phyloP scores from a whole-genome alignment of 768 basidiomycete genomes.

The Boletus rubropictus region DNA sequence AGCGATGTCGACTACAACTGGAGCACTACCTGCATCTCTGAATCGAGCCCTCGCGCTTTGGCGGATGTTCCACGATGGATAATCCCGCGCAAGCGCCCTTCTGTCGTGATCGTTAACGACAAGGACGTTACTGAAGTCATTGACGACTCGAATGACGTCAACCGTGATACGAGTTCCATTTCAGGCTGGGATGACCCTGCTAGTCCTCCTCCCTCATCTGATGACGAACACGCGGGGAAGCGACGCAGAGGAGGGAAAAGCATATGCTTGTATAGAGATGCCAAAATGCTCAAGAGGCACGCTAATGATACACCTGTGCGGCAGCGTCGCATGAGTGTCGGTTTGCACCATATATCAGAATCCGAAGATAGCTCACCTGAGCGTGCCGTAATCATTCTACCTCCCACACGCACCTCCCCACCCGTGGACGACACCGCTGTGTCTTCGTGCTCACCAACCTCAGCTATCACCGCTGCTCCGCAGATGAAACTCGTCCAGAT shows the following conservation, averaged over 20 bases:
- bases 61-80: constrained; percentile 13
- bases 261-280: background rate
- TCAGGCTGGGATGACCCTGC: background rate
- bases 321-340: background rate
- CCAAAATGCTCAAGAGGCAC: constrained; percentile 14
- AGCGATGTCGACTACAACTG: constrained; percentile 14
- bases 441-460: constrained; percentile 1
- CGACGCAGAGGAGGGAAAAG: constrained; percentile 14
- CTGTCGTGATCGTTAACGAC: constrained; percentile 7
- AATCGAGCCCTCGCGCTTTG: constrained; percentile 4
- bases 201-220: constrained; percentile 2
- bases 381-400: background rate
- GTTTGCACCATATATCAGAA: background rate
- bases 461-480: constrained; percentile 3
- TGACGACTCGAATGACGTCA: background rate
- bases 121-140: background rate
- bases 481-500: constrained; percentile 14
- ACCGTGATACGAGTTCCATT: background rate
- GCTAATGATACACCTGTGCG: constrained; percentile 8
- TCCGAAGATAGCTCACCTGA: background rate
- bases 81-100: constrained; percentile 20
- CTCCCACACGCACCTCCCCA: background rate
- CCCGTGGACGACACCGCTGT: background rate
- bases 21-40: constrained; percentile 2
- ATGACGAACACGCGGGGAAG: constrained; percentile 9